Evolutionary conservation across 1,139 yeast genomes (phyloP).

Genomic region (Pichia kudriavzevii): DNA sequence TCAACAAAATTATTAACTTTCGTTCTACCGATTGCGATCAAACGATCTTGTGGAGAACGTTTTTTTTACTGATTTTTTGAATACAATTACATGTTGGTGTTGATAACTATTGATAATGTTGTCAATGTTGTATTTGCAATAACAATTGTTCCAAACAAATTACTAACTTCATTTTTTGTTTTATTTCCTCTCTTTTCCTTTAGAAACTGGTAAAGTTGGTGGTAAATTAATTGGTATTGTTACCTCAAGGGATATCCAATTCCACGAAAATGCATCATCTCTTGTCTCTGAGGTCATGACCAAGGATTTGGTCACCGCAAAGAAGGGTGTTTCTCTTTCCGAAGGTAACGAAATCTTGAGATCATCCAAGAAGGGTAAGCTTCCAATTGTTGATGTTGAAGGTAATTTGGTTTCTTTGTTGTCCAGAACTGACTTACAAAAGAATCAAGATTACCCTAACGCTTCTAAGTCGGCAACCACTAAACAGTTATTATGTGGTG

Average conservation of each 20-base stretch:
- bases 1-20: slow-evolving; percentile 67
- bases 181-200: slow-evolving; percentile 4
- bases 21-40: slow-evolving; percentile 99
- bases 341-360: slow-evolving; percentile 90
- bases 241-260: slow-evolving; percentile 96
- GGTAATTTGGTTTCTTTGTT: slow-evolving; percentile 81
- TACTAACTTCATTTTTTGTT: slow-evolving; percentile 9
- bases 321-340: slow-evolving; percentile 67
- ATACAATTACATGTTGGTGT: neutral
- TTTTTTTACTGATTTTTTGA: slow-evolving; percentile 34
- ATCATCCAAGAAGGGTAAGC: slow-evolving; percentile 92
- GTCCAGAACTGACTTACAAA: slow-evolving; percentile 94
- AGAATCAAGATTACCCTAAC: slow-evolving; percentile 86
- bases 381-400: slow-evolving; percentile 77
- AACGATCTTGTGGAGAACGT: slow-evolving; percentile 91
- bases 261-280: slow-evolving; percentile 66
- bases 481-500: slow-evolving; percentile 97
- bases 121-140: slow-evolving; percentile 1
- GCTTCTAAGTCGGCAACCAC: slow-evolving; percentile 92
- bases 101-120: neutral
- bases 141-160: neutral
- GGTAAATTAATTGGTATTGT: slow-evolving; percentile 91
- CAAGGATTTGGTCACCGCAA: slow-evolving; percentile 75
- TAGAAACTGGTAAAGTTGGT: slow-evolving; percentile 79
- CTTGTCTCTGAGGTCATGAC: slow-evolving; percentile 82